These are phyloP conservation scores for Hibiscus syriacus DNA, from an alignment of 345 rosid genomes.

Conservation along the genomic window DNA sequence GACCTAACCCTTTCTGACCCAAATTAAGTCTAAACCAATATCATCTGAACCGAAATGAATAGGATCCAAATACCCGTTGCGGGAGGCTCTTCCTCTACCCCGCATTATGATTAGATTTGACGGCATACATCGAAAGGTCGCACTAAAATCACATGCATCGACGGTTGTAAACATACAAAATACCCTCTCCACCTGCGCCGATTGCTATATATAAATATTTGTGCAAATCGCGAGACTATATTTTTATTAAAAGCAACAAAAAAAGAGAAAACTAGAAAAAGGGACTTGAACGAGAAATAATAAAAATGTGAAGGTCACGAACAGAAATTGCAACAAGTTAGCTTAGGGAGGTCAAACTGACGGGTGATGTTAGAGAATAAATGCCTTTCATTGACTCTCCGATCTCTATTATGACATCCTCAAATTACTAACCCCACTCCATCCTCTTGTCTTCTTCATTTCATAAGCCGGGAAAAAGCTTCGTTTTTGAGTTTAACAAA, in stretches of 20 bases:
- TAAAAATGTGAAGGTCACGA: not conserved
- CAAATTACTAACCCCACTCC: constrained; percentile 3
- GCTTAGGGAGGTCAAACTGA: not conserved
- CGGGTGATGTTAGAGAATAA: constrained; percentile 10
- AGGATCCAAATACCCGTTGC: too few species aligned
- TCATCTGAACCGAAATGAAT: too few species aligned
- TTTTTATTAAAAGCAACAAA: not conserved
- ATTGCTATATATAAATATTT: not conserved
- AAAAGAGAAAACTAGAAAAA: not conserved
- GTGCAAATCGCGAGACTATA: constrained; percentile 1
- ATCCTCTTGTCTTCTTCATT: not conserved
- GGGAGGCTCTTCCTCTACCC: too few species aligned
- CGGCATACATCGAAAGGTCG: not conserved
- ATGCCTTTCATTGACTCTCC: constrained; percentile 13
- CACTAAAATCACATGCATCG: constrained; percentile 9
- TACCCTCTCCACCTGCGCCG: not conserved
- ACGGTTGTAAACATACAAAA: not conserved
- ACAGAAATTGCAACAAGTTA: not conserved
- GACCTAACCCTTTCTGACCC: too few species aligned
- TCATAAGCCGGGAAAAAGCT: not conserved
- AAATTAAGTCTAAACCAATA: too few species aligned
- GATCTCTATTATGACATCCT: not conserved
- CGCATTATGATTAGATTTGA: too few species aligned
- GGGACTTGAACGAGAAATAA: constrained; percentile 8
- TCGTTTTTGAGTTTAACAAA: not conserved